Percentiles rank a stretch among this genome's conserved stretches.
phyloP scores from a whole-genome alignment of 495 filamentous ascomycete genomes.

The Friedmanniomyces endolithicus region DNA sequence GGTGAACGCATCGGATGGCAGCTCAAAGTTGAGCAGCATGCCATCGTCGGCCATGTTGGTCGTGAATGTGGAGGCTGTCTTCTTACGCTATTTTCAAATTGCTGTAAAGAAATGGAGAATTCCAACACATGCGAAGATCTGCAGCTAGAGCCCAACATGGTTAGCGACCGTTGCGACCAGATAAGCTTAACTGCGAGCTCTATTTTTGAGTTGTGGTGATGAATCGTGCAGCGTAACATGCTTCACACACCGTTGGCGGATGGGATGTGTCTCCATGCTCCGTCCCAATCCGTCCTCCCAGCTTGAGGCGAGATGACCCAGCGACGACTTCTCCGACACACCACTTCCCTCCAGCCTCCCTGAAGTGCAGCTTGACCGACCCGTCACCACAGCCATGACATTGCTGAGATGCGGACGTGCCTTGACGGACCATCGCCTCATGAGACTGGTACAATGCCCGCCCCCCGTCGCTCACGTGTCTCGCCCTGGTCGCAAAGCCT shows the following conservation, averaged over 20 bases:
- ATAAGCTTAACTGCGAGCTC: neutral
- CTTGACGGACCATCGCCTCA: neutral
- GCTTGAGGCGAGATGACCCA: neutral
- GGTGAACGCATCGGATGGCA: constrained; percentile 44
- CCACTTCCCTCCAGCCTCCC: neutral
- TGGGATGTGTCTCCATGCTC: neutral
- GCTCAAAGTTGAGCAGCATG: constrained; percentile 75
- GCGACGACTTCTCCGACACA: neutral
- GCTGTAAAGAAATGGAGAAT: neutral
- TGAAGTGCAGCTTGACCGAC: neutral
- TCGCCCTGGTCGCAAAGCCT: neutral
- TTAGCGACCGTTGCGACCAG: neutral
- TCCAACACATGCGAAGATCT: neutral
- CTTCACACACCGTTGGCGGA: neutral
- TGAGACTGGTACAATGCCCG: neutral
- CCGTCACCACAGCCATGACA: neutral
- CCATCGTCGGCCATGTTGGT: constrained; percentile 78
- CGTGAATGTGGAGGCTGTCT: neutral
- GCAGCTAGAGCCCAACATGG: no score
- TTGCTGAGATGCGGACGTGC: neutral
- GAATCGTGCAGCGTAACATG: constrained; percentile 4
- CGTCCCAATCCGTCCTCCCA: no score
- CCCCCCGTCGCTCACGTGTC: neutral
- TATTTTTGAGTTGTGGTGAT: neutral
- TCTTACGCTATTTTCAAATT: neutral